Base-by-base conservation (phyloP, 2,329 filamentous ascomycete genomes). In the Hypoxylon sp. region DNA sequence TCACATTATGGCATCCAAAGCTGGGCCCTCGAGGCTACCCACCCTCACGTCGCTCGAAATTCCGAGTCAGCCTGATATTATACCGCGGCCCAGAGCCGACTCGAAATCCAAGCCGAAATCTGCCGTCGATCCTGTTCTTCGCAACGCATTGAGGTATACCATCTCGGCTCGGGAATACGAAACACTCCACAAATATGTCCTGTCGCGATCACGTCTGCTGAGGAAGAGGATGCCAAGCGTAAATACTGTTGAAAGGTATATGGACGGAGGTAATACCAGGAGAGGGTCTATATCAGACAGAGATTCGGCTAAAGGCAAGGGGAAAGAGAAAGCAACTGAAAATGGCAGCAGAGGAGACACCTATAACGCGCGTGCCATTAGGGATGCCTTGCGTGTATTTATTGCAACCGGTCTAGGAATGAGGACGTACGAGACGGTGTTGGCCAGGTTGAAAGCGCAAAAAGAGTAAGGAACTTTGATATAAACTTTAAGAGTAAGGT, bases 111-210 rank as follows among this genome's bases (percentile, higher is more conserved):
- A 71, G 39, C 66, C 74, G 8, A 74, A 64, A 60, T 74, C 79
- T 3, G 74, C 80, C 39, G 78, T 81, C 66, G 92, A 95, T 73
- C 91, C 92, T 4, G 86, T 97, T 70, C 86, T 97, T 63, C 92
- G 93, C 80, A 97, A 96, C 80, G 91, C 93, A 47, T 85, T 98
- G 66, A 91, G 94, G 73, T 94, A 97, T 81, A 96, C 92, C 64
- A 94, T 94, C 77, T 91, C 90, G 5, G 90, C 93, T 46, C 90
- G 91, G 79, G 94, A 98, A 80, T 98, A 98, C 80, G 91, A 93
- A 73, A 84, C 91, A 0, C 87, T 98, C 17, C 94, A 97, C 80
- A 91, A 91, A 76, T 94, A 94, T 77, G 87, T 97, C 59, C 86
- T 96, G 55, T 94, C 92, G 67, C 89, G 91, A 51, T 91, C 92